Evolutionary conservation across 192 early-diverging fungal species (phyloP).

Genomic region (Coemansia sp.): DNA sequence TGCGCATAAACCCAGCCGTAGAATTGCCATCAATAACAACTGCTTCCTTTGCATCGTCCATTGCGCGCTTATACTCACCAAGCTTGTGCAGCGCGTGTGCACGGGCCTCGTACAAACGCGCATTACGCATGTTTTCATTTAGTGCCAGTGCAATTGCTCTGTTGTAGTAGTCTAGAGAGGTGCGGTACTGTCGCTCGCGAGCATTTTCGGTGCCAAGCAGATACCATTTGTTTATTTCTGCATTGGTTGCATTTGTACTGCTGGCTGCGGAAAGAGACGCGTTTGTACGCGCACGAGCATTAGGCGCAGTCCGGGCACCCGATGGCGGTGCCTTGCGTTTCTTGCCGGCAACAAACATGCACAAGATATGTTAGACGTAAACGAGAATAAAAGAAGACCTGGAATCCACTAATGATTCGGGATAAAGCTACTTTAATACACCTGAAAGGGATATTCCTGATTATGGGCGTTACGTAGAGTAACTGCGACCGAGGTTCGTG

Average conservation of each 20-base stretch:
- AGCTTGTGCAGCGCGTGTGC: constrained; percentile 32
- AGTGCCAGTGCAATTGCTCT: constrained; percentile 29
- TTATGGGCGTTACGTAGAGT: too few species aligned
- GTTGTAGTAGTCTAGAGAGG: constrained; percentile 35
- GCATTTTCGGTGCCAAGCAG: constrained; percentile 27
- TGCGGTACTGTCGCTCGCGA: constrained; percentile 24
- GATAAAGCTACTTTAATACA: too few species aligned
- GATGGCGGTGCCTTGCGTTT: constrained; percentile 20
- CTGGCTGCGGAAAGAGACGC: background rate
- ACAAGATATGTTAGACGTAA: background rate
- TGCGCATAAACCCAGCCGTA: constrained; percentile 13
- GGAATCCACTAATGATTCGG: too few species aligned
- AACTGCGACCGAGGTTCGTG: too few species aligned
- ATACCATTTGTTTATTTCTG: constrained; percentile 13
- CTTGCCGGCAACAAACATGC: constrained; percentile 28
- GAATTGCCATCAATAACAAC: constrained; percentile 15
- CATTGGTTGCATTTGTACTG: background rate
- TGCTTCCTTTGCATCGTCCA: constrained; percentile 37
- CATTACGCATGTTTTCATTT: constrained; percentile 18
- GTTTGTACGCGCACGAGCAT: background rate
- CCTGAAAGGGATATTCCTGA: too few species aligned
- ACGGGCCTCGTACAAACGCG: constrained; percentile 29
- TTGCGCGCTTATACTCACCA: constrained; percentile 29
- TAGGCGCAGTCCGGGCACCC: background rate
- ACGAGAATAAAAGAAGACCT: too few species aligned